Evolutionary conservation across 139 green algal species (phyloP).

Genomic region (Chlorella ohadii): DNA sequence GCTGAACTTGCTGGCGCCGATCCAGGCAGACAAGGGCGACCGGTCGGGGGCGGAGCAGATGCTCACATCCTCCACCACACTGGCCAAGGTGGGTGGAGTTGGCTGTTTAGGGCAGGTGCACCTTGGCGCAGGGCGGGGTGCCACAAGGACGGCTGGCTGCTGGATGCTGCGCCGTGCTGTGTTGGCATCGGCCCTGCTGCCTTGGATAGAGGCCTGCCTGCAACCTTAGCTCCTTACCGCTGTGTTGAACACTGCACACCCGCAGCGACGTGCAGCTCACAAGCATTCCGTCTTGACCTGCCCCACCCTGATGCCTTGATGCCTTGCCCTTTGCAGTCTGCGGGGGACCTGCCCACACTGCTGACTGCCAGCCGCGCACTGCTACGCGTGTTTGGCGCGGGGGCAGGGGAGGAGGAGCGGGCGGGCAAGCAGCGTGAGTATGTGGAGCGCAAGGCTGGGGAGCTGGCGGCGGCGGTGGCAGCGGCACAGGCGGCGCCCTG

Average conservation of each 20-base stretch:
- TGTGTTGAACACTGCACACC: no score
- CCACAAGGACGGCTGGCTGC: no score
- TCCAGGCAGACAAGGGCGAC: conserved; percentile 36
- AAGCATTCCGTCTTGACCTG: no score
- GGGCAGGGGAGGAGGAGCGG: not conserved
- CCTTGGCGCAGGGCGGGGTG: no score
- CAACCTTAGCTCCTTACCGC: no score
- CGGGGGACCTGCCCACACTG: conserved; percentile 34
- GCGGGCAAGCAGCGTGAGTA: conserved; percentile 3
- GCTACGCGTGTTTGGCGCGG: not conserved
- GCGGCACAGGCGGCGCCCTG: not conserved
- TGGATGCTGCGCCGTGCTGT: no score
- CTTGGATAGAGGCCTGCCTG: no score
- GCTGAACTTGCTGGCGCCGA: conserved; percentile 42
- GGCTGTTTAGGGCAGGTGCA: no score
- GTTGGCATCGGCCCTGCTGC: no score
- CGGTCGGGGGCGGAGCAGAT: conserved; percentile 37
- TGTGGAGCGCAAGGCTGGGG: conserved; percentile 23
- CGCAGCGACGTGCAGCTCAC: no score
- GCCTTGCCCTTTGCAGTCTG: not conserved
- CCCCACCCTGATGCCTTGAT: no score
- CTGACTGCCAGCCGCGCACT: conserved; percentile 19
- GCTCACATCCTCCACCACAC: conserved; percentile 35
- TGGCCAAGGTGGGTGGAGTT: conserved; percentile 21
- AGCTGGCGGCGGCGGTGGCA: conserved; percentile 10